Evolutionary conservation across 257 asterid genomes (phyloP).

Genomic region (Coffea canephora): DNA sequence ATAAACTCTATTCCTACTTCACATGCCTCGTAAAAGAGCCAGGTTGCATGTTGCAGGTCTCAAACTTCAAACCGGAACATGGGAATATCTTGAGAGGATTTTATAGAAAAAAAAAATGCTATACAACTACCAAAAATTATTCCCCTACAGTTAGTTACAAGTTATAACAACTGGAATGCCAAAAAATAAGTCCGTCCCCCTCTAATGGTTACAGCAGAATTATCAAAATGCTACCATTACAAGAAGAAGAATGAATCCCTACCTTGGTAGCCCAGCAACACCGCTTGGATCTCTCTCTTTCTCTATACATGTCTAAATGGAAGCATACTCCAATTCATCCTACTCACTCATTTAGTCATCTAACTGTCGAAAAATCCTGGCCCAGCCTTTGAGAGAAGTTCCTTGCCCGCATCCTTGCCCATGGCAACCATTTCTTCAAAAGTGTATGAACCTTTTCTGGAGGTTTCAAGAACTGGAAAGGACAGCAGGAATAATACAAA

Average conservation of each 20-base stretch:
- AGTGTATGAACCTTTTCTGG: slow-evolving; percentile 67
- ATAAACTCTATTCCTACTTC: not conserved
- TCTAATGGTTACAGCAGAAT: not conserved
- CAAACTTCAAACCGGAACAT: not conserved
- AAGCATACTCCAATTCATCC: not conserved
- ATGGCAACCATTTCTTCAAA: slow-evolving; percentile 70
- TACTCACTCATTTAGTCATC: not conserved
- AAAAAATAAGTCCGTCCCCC: not conserved
- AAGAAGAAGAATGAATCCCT: slow-evolving; percentile 17
- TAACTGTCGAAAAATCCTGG: slow-evolving; percentile 63
- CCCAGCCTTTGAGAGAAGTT: slow-evolving; percentile 78
- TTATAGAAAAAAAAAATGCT: not conserved
- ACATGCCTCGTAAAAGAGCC: not conserved
- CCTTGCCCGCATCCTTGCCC: slow-evolving; percentile 94
- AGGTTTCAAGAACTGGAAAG: slow-evolving; percentile 71
- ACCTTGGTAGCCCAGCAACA: not conserved
- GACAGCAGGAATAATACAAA: not conserved
- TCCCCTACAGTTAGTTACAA: not conserved
- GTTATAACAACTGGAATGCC: not conserved
- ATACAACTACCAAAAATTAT: slow-evolving; percentile 16
- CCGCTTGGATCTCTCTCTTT: not conserved
- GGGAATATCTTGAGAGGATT: not conserved
- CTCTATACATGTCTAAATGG: not conserved
- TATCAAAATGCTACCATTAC: not conserved
- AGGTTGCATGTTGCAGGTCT: not conserved